Evolutionary conservation across 139 green algal species (phyloP).

Genomic region (Choricystis sp.): DNA sequence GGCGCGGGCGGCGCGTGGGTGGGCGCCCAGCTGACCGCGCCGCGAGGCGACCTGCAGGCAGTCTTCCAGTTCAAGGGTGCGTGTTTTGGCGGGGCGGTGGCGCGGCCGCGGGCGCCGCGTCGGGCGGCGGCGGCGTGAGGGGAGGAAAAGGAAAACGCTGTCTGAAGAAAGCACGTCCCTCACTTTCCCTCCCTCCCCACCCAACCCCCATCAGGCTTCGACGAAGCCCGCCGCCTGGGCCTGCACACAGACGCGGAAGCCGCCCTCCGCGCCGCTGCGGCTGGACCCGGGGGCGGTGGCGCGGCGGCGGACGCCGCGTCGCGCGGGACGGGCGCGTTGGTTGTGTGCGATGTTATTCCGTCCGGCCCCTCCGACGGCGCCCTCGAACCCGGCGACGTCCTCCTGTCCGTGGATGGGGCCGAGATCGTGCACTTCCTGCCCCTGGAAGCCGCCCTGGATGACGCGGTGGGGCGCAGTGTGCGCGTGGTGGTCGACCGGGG

Average conservation of each 20-base stretch:
- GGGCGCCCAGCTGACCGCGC: conserved; percentile 15
- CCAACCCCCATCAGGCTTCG: not conserved
- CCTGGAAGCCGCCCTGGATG: conserved; percentile 66
- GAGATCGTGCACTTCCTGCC: conserved; percentile 56
- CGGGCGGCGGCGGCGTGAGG: not conserved
- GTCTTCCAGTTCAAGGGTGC: conserved; percentile 82
- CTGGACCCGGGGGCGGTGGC: not conserved
- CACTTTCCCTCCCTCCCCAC: too few species aligned
- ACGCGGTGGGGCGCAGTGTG: conserved; percentile 15
- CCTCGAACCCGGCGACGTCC: conserved; percentile 74
- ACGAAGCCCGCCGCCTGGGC: conserved; percentile 47
- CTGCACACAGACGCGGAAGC: conserved; percentile 56
- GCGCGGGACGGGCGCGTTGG: conserved; percentile 63
- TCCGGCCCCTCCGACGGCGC: conserved; percentile 42
- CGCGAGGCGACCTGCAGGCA: conserved; percentile 51
- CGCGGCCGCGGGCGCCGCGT: not conserved
- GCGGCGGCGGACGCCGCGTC: not conserved
- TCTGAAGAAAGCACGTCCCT: too few species aligned
- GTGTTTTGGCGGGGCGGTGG: conserved; percentile 67
- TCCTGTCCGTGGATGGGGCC: conserved; percentile 34
- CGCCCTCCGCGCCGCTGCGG: conserved; percentile 22
- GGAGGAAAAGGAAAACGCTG: too few species aligned
- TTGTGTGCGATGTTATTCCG: conserved; percentile 69
- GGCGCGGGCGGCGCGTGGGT: conserved; percentile 1
- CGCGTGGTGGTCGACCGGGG: conserved; percentile 20